Evolutionary conservation across 2,329 filamentous ascomycete species (phyloP), one percentile per base, ranked within the genome.

Genomic region (Paramyrothecium sp.): DNA sequence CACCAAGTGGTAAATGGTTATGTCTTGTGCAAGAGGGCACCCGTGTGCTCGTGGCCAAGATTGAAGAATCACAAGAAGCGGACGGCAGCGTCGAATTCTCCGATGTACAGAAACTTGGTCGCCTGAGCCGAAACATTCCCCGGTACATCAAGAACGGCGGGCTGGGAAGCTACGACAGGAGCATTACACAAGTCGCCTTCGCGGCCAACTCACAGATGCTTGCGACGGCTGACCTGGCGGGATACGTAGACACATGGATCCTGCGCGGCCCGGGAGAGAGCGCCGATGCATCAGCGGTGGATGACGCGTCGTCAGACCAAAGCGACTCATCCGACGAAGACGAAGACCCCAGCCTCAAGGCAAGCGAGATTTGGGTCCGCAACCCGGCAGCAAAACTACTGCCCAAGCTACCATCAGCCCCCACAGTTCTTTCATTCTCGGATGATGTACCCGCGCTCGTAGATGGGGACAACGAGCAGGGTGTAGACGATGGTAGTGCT

Each of bases 241-340:
- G 95, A 48, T 92, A 88, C 72, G 80, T 98, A 33, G 93, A 98
- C 69, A 92, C 89, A 19, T 99, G 93, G 90, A 76, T 92, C 2
- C 74, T 96, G 55, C 81, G 85, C 67, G 75, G 75, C 56, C 69
- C 71, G 10, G 62, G 60, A 56, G 69, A 75, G 54, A 69, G 67
- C 13, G 66, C 71, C 58, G 69, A 71, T 33, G 61, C 63, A 10
- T 64, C 71, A 20, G 68, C 69, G 23, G 54, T 66, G 47, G 65
- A 74, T 69, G 71, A 75, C 60, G 67, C 64, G 57, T 67, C 69
- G 51, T 71, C 67, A 7, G 66, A 72, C 17, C 26, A 30, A 54
- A 73, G 73, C 47, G 74, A 75, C 50, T 72, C 68, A 20, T 77
- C 74, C 7, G 73, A 78, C 12, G 76, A 78, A 19, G 79, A 80